Evolutionary conservation across 2,329 filamentous ascomycete species (phyloP), one percentile per base, ranked within the genome.

Genomic region (Alternaria rosae): DNA sequence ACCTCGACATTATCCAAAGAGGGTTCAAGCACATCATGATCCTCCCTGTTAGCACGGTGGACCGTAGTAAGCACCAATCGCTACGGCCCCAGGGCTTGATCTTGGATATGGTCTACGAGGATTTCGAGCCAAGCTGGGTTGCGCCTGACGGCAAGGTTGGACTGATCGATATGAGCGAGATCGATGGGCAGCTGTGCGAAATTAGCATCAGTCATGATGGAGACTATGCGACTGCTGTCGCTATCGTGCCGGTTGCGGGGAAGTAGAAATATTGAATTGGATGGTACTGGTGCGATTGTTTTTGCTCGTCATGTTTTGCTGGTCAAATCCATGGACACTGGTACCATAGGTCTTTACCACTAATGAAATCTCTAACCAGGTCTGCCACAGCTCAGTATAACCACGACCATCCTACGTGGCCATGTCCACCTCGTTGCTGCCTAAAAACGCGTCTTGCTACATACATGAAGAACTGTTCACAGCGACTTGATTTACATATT

Each of bases 151-250:
- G 35, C 35, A 35, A 35, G n/a, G 28, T 51, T 15, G 17, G 25
- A 28, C 15, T 15, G 7, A 8, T 38, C 23, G 32, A 68, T 56
- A 32, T 71, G 9, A 52, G 65, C 35, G 54, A 61, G 8, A 48
- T 76, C 12, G 69, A 78, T 7, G 77, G 77, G 2, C 85, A 88
- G 67, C 82, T 88, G 52, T 92, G 89, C 13, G 84, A 87, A 71
- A 76, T 97, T 45, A 94, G 91, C 62, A 96, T 97, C 70, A 95
- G 91, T 72, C 94, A 97, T 76, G 94, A 97, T 78, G 89, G 87
- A 2, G 90, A 92, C 8, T 97, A 93, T 79, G 93, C 93, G 10
- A 89, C 86, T 20, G 91, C 91, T 7, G 84, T 90, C 1, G 91
- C 89, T 66, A 66, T 92, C 32, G 88, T 86, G n/a, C 75, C 77